Evolutionary conservation across 2,329 filamentous ascomycete species (phyloP), one percentile per base, ranked within the genome.

Genomic region (Hymenoscyphus fraxineus): DNA sequence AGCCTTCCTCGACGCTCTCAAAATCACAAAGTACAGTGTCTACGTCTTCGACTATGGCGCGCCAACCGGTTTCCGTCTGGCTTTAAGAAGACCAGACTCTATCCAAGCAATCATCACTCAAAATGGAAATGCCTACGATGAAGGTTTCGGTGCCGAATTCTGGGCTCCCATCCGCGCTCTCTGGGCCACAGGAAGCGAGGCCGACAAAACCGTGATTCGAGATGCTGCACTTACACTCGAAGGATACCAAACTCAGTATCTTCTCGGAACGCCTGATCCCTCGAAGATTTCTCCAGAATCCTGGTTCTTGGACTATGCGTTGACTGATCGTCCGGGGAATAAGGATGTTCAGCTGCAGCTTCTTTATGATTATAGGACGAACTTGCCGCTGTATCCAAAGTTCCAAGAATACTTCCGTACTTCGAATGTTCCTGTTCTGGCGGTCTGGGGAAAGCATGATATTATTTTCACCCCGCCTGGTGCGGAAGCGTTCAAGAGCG

Each of bases 31-130:
- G 39, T 86, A 82, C 74, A 79, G 81, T 15, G 73, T 85, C 35
- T 88, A 87, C 73, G 80, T 88, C 66, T 88, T 88, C 72, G 85
- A 88, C 76, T 88, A 88, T 71, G 85, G 85, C 60, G 83, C 84
- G 0, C 85, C 86, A 0, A 78, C 79, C 0, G 85, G 80, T 0
- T 75, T 86, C 31, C 80, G 83, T 2, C 76, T 87, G 1, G 84
- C 84, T 0, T 77, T 86, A 1, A 67, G 79, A 55, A 76, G 80
- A 2, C 81, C 82, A 0, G 73, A 80, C 0, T 76, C 77, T 12
- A 75, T 87, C 61, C 76, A 77, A 44, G 82, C 83, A 15, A 83
- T 88, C 66, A 78, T 88, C 63, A 77, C 79, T 2, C 85, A 88
- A 69, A 87, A 87, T 69, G 85, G 84, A 51, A 88, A 88, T 68